Base-by-base conservation (phyloP, 257 asterid genomes). In the Mentha longifolia region DNA sequence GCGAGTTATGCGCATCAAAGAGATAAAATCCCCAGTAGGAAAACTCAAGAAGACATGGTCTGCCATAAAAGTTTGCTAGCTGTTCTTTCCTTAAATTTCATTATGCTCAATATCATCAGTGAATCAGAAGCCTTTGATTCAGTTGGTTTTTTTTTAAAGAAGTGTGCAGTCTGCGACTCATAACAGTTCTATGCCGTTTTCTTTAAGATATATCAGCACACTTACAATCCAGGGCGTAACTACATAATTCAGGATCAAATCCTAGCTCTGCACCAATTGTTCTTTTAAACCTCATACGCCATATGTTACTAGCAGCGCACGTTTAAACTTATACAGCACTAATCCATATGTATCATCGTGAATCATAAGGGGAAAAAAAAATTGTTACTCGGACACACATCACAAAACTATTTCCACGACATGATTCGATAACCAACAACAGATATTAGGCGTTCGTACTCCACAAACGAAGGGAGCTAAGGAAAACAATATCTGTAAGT, bases 251-350 rank as follows among this genome's bases (percentile, higher is more conserved):
- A 54, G 37, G 0, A 42, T 54, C 19, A 46, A 19, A 9, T 46
- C 11, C 61, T 45, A 19, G 28, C 6, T 42, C 22, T 30, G 30
- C 43, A 2, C 68, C 58, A 12, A 9, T 65, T 65, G 35, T 39
- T 50, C 60, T 49, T 39, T 59, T 37, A 13, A 61, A 39, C 37
- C 16, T 55, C 52, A 61, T 17, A 60, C 33, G 19, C n/a, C 30
- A 71, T 72, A 39, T 52, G 57, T n/a, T 25, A 63, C 71, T 15
- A 74, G 52, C 71, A 61, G 35, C 41, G 22, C 35, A 25, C 16
- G 3, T 31, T 59, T 35, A 65, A 19, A 12, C 68, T 17, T 28
- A 17, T 11, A 25, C 11, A 58, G 3, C 25, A 20, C 7, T 58
- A 37, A 33, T 49, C 47, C 56, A 20, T 3, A 15, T 2, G n/a